These are phyloP conservation scores for Malassezia brasiliensis DNA, from an alignment of 1,284 basidiomycete species.

Conservation along the genomic window DNA sequence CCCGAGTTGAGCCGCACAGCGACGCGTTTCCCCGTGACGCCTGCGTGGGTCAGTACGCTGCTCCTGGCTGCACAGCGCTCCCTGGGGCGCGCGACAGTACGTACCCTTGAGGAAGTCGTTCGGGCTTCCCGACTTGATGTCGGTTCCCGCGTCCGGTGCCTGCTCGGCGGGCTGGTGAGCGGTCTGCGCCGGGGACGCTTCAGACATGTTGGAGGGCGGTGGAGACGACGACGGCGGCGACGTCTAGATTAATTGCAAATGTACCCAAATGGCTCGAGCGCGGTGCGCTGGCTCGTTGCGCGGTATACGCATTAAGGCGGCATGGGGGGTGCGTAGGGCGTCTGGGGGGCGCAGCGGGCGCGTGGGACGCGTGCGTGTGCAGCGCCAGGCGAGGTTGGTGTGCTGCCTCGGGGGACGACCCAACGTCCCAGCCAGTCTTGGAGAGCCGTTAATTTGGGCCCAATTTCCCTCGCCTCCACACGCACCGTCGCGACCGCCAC, in stretches of 20 bases:
- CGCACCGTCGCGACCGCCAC: neutral
- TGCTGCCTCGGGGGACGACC: too few relatives aligned
- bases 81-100: neutral
- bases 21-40: conserved; percentile 84
- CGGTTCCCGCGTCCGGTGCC: conserved; percentile 29
- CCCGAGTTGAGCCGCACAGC: conserved; percentile 90
- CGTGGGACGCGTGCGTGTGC: too few relatives aligned
- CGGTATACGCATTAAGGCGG: too few relatives aligned
- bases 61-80: conserved; percentile 49
- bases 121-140: conserved; percentile 30
- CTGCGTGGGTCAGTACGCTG: conserved; percentile 3
- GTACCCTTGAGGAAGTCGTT: conserved; percentile 43
- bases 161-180: conserved; percentile 47
- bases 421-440: too few relatives aligned
- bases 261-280: neutral
- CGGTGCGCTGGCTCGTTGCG: too few relatives aligned
- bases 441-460: neutral
- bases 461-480: neutral
- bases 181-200: neutral
- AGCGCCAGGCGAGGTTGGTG: too few relatives aligned
- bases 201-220: neutral
- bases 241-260: neutral
- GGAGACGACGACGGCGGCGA: neutral
- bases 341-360: too few relatives aligned
- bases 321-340: too few relatives aligned